Conservation (phyloP, 345 rosid genomes). For the Camelina neglecta region DNA sequence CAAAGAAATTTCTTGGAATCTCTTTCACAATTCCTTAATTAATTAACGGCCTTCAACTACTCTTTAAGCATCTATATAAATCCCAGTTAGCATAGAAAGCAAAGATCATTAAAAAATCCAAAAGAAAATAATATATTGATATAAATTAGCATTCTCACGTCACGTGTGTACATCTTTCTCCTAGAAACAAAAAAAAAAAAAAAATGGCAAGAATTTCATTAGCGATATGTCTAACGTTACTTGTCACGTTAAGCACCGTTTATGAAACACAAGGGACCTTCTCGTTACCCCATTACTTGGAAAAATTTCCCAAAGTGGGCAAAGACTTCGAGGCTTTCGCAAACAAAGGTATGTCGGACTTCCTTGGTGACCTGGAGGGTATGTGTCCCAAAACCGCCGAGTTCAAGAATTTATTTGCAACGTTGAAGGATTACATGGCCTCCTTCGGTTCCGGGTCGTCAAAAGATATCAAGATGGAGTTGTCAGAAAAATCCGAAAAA, state of each 20-base stretch:
- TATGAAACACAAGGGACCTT: conserved; percentile 33
- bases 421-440: conserved; percentile 30
- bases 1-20: too few relatives aligned
- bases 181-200: too few relatives aligned
- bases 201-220: conserved; percentile 24
- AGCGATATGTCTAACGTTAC: conserved; percentile 16
- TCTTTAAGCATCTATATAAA: too few relatives aligned
- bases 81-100: too few relatives aligned
- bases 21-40: too few relatives aligned
- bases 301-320: conserved; percentile 27
- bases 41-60: too few relatives aligned
- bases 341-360: conserved; percentile 21
- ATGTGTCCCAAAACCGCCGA: conserved; percentile 21
- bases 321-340: conserved; percentile 27
- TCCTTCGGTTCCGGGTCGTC: neutral
- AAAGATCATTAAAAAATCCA: too few relatives aligned
- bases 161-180: too few relatives aligned
- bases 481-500: conserved; percentile 12
- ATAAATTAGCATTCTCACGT: too few relatives aligned
- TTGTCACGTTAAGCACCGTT: conserved; percentile 19
- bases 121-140: too few relatives aligned
- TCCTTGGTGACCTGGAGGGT: conserved; percentile 12
- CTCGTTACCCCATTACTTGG: conserved; percentile 14
- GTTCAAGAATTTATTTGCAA: conserved; percentile 30
- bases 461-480: conserved; percentile 8